A percentile compares a stretch with the other conserved stretches of the same genome.
These are phyloP conservation scores for Ceratocystis huliohia DNA, from an alignment of 2,329 filamentous ascomycete genomes.

Conservation along the genomic window DNA sequence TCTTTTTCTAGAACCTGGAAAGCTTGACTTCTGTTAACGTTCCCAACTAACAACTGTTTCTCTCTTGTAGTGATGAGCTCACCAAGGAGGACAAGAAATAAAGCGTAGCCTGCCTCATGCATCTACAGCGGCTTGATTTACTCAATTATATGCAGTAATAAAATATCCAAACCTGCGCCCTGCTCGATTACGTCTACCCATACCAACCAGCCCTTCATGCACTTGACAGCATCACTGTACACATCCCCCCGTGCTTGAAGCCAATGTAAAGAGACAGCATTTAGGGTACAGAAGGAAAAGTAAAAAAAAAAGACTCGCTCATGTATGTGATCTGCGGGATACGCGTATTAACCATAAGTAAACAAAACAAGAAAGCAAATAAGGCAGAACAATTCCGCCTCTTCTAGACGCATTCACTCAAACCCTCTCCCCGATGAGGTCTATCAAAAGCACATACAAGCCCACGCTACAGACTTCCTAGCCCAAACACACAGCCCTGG, in stretches of 20 bases:
- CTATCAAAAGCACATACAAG: neutral
- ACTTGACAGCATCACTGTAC: neutral
- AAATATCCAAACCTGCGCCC: neutral
- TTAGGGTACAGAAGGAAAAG: neutral
- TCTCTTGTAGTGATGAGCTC: slow-evolving; percentile 53
- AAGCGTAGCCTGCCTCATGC: slow-evolving; percentile 19
- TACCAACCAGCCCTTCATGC: neutral
- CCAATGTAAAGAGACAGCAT: neutral
- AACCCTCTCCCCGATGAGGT: neutral
- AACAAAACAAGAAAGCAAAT: slow-evolving; percentile 10
- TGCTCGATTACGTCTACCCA: neutral
- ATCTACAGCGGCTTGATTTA: neutral
- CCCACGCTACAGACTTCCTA: neutral
- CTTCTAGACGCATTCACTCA: neutral
- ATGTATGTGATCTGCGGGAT: slow-evolving; percentile 7
- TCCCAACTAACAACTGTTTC: neutral
- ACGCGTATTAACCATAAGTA: slow-evolving; percentile 8
- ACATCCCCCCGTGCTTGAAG: neutral
- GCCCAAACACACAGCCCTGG: neutral
- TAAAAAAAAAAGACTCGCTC: neutral
- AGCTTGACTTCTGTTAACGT: neutral
- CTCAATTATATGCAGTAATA: slow-evolving; percentile 1
- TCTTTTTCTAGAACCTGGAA: neutral
- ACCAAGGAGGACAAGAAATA: slow-evolving; percentile 58
- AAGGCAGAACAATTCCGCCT: neutral